Evolutionary conservation across 768 basidiomycete genomes (phyloP).

Genomic region (Panaeolus cyanescens): DNA sequence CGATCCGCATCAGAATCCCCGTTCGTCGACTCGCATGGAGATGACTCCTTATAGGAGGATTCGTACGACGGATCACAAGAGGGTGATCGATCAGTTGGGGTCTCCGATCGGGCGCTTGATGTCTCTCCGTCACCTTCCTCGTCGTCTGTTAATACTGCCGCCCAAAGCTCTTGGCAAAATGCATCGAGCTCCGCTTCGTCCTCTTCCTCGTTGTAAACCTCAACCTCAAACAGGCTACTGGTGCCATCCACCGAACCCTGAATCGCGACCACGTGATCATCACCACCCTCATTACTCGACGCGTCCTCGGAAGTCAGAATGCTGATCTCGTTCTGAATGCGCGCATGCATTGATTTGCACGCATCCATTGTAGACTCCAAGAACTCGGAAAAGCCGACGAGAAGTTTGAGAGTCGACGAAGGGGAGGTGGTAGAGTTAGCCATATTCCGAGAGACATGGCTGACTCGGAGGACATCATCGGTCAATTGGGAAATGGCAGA

Average conservation of each 20-base stretch:
- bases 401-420: background rate
- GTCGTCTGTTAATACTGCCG: too few relatives aligned
- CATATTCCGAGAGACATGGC: background rate
- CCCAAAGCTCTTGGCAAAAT: too few relatives aligned
- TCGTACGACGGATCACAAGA: background rate
- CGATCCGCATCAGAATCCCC: too few relatives aligned
- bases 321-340: background rate
- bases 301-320: background rate
- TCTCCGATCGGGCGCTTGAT: background rate
- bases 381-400: background rate
- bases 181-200: too few relatives aligned
- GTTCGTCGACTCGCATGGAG: background rate
- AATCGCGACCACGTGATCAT: background rate
- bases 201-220: background rate
- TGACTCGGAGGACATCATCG: background rate
- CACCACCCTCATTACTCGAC: background rate
- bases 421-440: background rate
- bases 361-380: background rate
- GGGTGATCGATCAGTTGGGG: background rate
- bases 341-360: background rate
- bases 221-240: background rate
- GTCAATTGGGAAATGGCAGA: background rate
- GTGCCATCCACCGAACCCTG: background rate
- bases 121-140: too few relatives aligned
- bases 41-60: background rate